These are phyloP conservation scores for Solanum peruvianum DNA, from an alignment of 257 asterid genomes.

Conservation along the genomic window DNA sequence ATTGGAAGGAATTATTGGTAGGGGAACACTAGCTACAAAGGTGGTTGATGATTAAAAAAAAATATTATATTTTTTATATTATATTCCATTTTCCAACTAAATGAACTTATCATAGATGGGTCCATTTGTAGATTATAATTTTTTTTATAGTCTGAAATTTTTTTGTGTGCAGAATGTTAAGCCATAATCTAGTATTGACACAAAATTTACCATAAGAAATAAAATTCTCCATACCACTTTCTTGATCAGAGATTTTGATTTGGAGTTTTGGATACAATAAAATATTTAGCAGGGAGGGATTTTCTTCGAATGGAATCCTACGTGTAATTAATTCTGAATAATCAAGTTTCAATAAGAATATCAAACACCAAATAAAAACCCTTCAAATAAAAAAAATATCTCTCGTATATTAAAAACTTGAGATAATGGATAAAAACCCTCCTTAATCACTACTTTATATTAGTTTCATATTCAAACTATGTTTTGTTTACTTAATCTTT, in stretches of 20 bases:
- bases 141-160: background rate
- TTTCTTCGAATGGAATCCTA: no score
- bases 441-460: background rate
- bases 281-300: rapidly evolving
- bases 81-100: background rate
- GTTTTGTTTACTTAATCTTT: background rate
- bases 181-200: background rate
- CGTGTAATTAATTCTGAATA: no score
- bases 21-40: conserved; percentile 19
- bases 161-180: background rate
- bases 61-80: no score
- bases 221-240: no score
- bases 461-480: no score
- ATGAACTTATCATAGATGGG: background rate
- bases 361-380: no score
- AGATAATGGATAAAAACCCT: no score
- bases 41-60: background rate
- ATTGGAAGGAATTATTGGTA: conserved; percentile 28
- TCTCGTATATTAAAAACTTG: no score
- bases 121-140: background rate
- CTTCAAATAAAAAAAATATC: no score
- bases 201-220: background rate
- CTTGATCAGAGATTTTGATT: background rate
- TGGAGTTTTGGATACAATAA: background rate
- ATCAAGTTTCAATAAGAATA: background rate